Evolutionary conservation across 805 yeast genomes (phyloP), one percentile per base, ranked within the genome.

Genomic region (Huiozyma sinensis): DNA sequence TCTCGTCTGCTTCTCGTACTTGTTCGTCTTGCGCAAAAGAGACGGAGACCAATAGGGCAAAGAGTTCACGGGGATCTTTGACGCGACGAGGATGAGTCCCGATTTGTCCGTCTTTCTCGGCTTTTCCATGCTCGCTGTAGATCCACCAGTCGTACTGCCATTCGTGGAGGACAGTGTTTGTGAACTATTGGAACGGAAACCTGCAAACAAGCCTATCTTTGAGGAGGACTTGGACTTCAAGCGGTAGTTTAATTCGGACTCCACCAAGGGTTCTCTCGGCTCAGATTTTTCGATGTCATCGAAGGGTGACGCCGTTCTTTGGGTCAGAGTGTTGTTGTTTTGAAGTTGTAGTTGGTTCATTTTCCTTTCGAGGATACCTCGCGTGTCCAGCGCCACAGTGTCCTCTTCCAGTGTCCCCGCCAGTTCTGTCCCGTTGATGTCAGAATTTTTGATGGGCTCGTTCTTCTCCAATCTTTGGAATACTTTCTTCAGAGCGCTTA

Each of bases 31-130:
- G 27, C 50, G 48, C 36, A 67, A 49, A 36, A 67, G 43, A 2
- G 60, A 47, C 8, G 70, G 69, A 7, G 67, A 52, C 24, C 54
- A 50, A 44, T 65, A 66, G 6, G 64, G 60, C 17, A 66, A 46
- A 41, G 65, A 62, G 39, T 55, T 59, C 36, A 52, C 53, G 11
- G 69, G 68, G 11, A 58, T 43, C 1, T 43, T 47, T 1, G 64
- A 46, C 4, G 54, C 44, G 3, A 64, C 48, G 3, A 56, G 40
- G 3, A 66, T 53, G 30, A 61, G 29, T 1, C 69, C 69, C 30
- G 50, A 46, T 32, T 51, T 55, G 8, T 41, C 49, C 5, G 39
- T 17, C 10, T 45, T 50, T 29, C 31, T 40, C 9, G 33, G n/a
- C n/a, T 31, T 31, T 9, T 10, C 41, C 34, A 10, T 30, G 36